Percentiles rank a stretch among this genome's conserved stretches.
These are phyloP conservation scores for Tolypocladium amazonense DNA, from an alignment of 2,329 filamentous ascomycete genomes.

Conservation along the genomic window DNA sequence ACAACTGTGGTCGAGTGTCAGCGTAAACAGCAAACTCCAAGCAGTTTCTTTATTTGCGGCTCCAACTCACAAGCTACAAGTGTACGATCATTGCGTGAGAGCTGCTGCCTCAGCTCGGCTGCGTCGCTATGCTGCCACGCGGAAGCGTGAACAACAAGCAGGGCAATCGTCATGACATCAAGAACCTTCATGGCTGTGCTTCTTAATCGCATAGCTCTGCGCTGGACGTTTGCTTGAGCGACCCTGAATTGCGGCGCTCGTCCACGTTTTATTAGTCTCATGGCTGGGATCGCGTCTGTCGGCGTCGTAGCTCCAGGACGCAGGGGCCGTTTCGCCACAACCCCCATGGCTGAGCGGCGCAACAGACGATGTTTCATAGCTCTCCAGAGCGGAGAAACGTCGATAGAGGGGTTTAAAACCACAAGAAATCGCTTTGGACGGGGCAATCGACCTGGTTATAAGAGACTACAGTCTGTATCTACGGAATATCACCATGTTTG, in stretches of 20 bases:
- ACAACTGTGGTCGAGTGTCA: constrained; percentile 3
- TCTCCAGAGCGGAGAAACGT: not conserved
- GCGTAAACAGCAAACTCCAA: not conserved
- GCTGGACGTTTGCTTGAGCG: not conserved
- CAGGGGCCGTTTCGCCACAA: not conserved
- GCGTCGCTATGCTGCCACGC: constrained; percentile 5
- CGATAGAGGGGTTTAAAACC: not conserved
- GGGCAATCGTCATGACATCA: not conserved
- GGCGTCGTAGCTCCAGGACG: not conserved
- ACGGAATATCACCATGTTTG: not conserved
- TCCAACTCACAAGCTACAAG: constrained; percentile 21
- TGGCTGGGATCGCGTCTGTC: not conserved
- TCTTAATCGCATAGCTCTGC: too few relatives aligned
- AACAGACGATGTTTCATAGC: not conserved
- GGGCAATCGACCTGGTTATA: too few relatives aligned
- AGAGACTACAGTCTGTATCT: not conserved
- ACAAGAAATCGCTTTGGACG: not conserved
- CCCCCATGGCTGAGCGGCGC: not conserved
- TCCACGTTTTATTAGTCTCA: not conserved
- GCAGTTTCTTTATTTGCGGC: not conserved
- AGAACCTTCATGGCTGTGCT: not conserved
- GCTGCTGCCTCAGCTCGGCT: constrained; percentile 2
- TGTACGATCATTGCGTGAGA: constrained; percentile 9
- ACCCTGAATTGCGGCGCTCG: not conserved
- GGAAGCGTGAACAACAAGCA: constrained; percentile 1